Evolutionary conservation across 345 rosid genomes (phyloP), one percentile per base, ranked within the genome.

Genomic region (Euphorbia peplus): DNA sequence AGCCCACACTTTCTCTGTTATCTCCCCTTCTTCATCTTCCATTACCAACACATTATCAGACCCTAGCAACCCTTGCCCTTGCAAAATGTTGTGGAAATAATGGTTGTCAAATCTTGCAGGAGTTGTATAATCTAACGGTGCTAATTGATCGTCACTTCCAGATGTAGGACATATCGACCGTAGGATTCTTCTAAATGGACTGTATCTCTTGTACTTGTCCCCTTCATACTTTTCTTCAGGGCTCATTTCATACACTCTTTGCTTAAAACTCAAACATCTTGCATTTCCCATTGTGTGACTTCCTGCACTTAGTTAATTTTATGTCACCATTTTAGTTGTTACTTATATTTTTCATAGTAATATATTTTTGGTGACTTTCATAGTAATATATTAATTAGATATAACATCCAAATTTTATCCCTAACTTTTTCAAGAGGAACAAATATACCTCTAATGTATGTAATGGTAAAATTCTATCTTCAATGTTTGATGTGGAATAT

Each of bases 201-300:
- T 75, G 14, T 87, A 81, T 73, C 88, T 87, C 44, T 78, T 75
- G 80, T 73, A 86, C 56, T 65, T 76, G 8, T 39, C 42, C 8
- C 39, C 39, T 37, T 90, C 91, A 30, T 85, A 65, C 29, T 69
- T 67, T 50, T 83, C 79, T 46, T 78, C 79, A 11, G 61, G 21
- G 51, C 62, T 83, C 26, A 72, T 71, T 30, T 84, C 75, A 51
- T 80, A 74, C 0, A 82, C 74, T 1, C 93, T 77, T 72, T 88
- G 85, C 76, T 84, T 85, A 78, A 92, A 86, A 82, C 88, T 92
- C 57, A 76, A 5, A 75, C 95, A 89, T 75, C 90, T 85, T 52
- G 96, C 96, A 64, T 75, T 79, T 18, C 98, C 95, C 64, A 92
- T 70, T 8, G 92, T 92, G 64, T 90, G 98, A 64, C 90, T 79